Percentiles rank a stretch among this genome's conserved stretches.
These are phyloP conservation scores for Clausena lansium DNA, from an alignment of 345 rosid species.

Conservation along the genomic window DNA sequence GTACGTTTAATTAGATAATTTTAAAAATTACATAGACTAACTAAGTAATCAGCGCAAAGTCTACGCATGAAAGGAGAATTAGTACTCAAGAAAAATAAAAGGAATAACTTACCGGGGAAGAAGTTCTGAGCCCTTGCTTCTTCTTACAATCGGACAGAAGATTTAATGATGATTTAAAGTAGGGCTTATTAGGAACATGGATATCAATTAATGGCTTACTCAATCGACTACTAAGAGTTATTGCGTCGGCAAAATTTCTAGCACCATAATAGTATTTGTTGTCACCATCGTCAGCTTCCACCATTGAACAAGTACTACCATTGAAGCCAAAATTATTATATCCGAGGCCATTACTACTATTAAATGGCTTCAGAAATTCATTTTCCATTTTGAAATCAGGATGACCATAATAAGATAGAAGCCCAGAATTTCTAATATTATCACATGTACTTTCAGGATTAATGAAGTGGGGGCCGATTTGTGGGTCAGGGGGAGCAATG, in stretches of 20 bases:
- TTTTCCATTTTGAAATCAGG: constrained; percentile 32
- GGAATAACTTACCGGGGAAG: constrained; percentile 37
- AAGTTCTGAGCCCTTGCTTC: constrained; percentile 49
- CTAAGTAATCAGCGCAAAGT: no score
- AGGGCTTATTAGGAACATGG: constrained; percentile 43
- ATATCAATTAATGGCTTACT: constrained; percentile 46
- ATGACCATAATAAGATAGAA: constrained; percentile 20
- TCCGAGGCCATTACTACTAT: constrained; percentile 12
- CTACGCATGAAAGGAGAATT: no score
- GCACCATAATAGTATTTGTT: constrained; percentile 30
- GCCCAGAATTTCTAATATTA: constrained; percentile 18
- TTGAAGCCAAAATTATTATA: constrained; percentile 26
- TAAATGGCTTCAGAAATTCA: constrained; percentile 20
- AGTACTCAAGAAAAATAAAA: no score
- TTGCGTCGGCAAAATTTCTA: constrained; percentile 26
- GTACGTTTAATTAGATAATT: no score
- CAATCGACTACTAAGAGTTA: constrained; percentile 32
- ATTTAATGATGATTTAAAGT: constrained; percentile 46
- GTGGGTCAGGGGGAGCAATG: constrained; percentile 62
- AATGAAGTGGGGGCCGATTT: constrained; percentile 29
- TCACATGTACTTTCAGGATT: constrained; percentile 31
- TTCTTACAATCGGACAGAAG: constrained; percentile 50
- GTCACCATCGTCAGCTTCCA: constrained; percentile 32
- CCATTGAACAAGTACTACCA: background rate
- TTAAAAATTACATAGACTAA: no score